A percentile compares a stretch with the other conserved stretches of the same genome.
phyloP scores from a whole-genome alignment of 1,284 basidiomycete genomes.

The Trichosporon sp. region DNA sequence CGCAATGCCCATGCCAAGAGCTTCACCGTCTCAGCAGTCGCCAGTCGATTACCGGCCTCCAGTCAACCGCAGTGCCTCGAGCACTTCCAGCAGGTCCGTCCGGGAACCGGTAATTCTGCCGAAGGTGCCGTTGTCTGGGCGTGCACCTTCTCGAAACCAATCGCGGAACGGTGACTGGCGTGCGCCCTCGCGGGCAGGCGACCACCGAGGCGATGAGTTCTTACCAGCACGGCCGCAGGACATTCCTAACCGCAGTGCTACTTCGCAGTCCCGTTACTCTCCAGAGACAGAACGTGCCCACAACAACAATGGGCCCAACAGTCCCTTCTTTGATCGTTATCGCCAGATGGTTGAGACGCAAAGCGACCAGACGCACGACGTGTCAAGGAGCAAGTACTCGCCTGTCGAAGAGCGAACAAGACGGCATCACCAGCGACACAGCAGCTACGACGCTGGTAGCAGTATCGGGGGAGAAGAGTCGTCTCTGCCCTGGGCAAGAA shows the following conservation, averaged over 20 bases:
- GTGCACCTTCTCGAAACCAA: constrained; percentile 24
- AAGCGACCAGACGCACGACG: constrained; percentile 33
- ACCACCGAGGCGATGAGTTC: constrained; percentile 17
- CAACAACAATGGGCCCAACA: constrained; percentile 4
- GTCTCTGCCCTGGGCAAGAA: constrained; percentile 48
- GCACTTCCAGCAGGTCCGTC: constrained; percentile 15
- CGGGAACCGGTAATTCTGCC: constrained; percentile 35
- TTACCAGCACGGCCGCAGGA: constrained; percentile 17
- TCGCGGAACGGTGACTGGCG: constrained; percentile 21
- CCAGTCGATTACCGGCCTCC: constrained; percentile 3
- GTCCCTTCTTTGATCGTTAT: constrained; percentile 62
- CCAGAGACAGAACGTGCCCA: constrained; percentile 20
- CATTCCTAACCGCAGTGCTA: constrained; percentile 23
- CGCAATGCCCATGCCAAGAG: constrained; percentile 20
- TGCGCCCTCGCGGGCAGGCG: neutral
- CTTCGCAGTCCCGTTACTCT: constrained; percentile 23
- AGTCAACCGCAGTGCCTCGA: constrained; percentile 14
- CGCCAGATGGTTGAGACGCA: constrained; percentile 49
- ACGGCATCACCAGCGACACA: neutral
- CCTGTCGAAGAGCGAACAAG: constrained; percentile 28
- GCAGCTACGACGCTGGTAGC: constrained; percentile 5
- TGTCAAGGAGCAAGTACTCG: neutral
- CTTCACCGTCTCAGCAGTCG: neutral
- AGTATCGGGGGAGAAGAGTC: constrained; percentile 37
- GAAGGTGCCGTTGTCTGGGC: constrained; percentile 34